These are phyloP conservation scores for Pneumocystis sp. DNA, from an alignment of 1,139 yeast species.

Conservation along the genomic window DNA sequence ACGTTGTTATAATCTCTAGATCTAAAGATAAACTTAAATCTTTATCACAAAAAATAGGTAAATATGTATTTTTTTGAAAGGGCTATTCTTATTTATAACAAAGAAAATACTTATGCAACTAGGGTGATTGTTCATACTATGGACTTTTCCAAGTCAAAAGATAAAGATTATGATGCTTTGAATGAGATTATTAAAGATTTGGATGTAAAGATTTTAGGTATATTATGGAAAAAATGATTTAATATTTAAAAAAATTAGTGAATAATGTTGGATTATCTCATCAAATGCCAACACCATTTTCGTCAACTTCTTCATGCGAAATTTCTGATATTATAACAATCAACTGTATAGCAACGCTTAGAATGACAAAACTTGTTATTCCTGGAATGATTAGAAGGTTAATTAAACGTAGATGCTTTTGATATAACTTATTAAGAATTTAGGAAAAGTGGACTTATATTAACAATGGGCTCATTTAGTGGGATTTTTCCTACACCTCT, in stretches of 20 bases:
- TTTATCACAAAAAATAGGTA: slow-evolving; percentile 46
- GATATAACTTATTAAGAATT: slow-evolving; percentile 13
- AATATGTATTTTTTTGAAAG: background rate
- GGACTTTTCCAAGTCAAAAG: slow-evolving; percentile 52
- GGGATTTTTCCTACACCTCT: slow-evolving; percentile 87
- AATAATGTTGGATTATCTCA: slow-evolving; percentile 95
- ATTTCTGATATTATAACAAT: slow-evolving; percentile 65
- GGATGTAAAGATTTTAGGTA: slow-evolving; percentile 45
- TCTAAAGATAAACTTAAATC: slow-evolving; percentile 60
- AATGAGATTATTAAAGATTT: slow-evolving; percentile 35
- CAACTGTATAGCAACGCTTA: slow-evolving; percentile 72
- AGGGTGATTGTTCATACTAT: slow-evolving; percentile 55
- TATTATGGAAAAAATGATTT: background rate
- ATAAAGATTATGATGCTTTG: slow-evolving; percentile 40
- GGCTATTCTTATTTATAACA: background rate
- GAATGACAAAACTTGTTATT: slow-evolving; percentile 60
- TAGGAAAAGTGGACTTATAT: slow-evolving; percentile 46
- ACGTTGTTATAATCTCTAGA: slow-evolving; percentile 69
- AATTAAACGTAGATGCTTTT: background rate
- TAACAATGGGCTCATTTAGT: slow-evolving; percentile 95
- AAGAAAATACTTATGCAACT: slow-evolving; percentile 39
- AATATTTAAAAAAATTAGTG: slow-evolving; percentile 20
- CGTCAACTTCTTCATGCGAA: slow-evolving; percentile 62
- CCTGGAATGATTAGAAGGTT: slow-evolving; percentile 43
- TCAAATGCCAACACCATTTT: slow-evolving; percentile 84